Evolutionary conservation across 345 rosid species (phyloP), one percentile per base, ranked within the genome.

Genomic region (Passiflora organensis): DNA sequence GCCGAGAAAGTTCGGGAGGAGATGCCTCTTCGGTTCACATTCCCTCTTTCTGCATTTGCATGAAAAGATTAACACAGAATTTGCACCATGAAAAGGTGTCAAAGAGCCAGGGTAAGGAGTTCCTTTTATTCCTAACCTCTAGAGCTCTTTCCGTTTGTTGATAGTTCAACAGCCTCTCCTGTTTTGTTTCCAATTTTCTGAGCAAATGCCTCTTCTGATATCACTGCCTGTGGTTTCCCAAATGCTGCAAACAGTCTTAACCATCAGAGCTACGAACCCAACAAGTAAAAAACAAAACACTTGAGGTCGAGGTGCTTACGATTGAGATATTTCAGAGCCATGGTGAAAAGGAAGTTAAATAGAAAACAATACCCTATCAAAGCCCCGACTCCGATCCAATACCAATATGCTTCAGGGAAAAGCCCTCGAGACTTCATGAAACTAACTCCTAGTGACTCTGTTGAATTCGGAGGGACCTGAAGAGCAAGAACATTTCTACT

Each of bases 331-430:
- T 81, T 72, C 2, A 91, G 69, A 42, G 95, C 86, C 56, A 85
- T 6, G n/a, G 75, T 74, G 77, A 76, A 91, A 57, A 82, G 80
- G 58, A 80, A 67, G 68, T 91, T 91, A 71, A 82, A 85, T 5
- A 88, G 52, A 64, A 81, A 44, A 21, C 71, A 53, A 52, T 64
- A 82, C 63, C 89, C 96, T 18, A 85, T 72, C 60, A 65, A 53
- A 58, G 88, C 93, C 37, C 82, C 93, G 16, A 76, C 67, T 56
- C 88, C 96, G 18, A 88, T 78, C 96, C 95, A 91, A 63, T 88
- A 91, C 93, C 96, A 88, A 60, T 57, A 65, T 47, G 96, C 84
- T 51, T 82, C 76, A 1, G 90, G 69, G 58, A 84, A 82, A 59
- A 88, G 43, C 20, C 89, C 95, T 0, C 90, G 85, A 36, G 85